These are phyloP conservation scores for Beverwykella pulmonaria DNA, from an alignment of 495 filamentous ascomycete species.

Conservation along the genomic window DNA sequence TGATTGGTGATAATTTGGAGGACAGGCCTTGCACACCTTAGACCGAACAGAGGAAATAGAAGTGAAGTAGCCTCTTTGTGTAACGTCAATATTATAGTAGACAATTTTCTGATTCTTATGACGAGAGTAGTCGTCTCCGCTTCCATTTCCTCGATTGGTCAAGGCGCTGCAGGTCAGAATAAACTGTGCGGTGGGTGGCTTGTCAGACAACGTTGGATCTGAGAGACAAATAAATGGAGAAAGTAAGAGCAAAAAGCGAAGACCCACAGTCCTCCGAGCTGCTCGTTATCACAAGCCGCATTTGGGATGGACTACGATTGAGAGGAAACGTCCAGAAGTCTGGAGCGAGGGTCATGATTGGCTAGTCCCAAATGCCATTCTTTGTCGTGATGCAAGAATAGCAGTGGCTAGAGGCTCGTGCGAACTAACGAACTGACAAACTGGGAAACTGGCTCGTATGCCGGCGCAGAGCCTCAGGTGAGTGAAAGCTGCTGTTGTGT, in stretches of 20 bases:
- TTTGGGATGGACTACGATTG: not conserved
- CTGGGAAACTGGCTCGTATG: not conserved
- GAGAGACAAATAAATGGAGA: not conserved
- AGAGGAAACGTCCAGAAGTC: not conserved
- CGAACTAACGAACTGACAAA: too few relatives aligned
- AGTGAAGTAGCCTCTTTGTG: too few relatives aligned
- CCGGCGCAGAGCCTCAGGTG: not conserved
- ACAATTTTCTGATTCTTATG: not conserved
- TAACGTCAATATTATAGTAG: not conserved
- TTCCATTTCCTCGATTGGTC: not conserved
- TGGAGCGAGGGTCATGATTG: not conserved
- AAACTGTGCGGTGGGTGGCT: not conserved
- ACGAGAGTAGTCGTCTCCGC: not conserved
- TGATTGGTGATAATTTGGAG: not conserved
- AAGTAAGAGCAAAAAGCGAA: not conserved
- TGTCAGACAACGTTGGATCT: not conserved
- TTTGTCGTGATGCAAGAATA: constrained; percentile 19
- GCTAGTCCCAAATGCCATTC: not conserved
- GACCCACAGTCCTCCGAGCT: not conserved
- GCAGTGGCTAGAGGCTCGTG: constrained; percentile 24
- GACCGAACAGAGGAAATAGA: too few relatives aligned
- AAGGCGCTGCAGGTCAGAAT: constrained; percentile 15
- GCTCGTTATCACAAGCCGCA: constrained; percentile 9
- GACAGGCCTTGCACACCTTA: not conserved
- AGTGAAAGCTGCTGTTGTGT: not conserved